Evolutionary conservation across 116 monocot species (phyloP), one percentile per base, ranked within the genome.

Genomic region (Posidonia oceanica): DNA sequence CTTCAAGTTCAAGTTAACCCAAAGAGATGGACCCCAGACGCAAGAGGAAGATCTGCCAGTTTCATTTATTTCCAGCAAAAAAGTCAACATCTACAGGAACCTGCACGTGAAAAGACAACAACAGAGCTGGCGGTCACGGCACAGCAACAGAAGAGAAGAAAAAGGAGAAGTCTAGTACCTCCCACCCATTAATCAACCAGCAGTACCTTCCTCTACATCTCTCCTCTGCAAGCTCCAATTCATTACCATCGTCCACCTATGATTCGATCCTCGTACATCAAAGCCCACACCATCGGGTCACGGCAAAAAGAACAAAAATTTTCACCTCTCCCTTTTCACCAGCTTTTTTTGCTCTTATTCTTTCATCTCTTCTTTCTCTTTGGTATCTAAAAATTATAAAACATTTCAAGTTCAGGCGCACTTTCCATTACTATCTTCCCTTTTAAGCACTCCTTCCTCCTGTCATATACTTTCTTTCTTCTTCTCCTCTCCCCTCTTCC

Each of bases 371-470:
- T n/a, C 14, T 68, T 53, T 7, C 53, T 68, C 2, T 59, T 11
- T 13, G 6, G 41, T 38, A 38, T 64, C 39, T 4, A 17, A 14
- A 21, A 22, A 3, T 21, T 60, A 60, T 22, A 60, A 10, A 60
- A 23, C 21, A 20, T 68, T 59, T n/a, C n/a, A 69, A 74, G 22
- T 68, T 66, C 72, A 80, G 48, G 65, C 82, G 80, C 76, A 82
- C 80, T 71, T 73, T 59, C 76, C 72, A 41, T 71, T 71, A 69
- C 48, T 79, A 81, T 52, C 85, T 83, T 85, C 81, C 83, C 85
- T 83, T 91, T 81, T 70, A 91, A 87, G 85, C 75, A 79, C 73
- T 80, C 88, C 29, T 72, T 88, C 70, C 82, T 75, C 78, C 59
- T 75, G 79, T 64, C 64, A 14, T 76, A 58, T 68, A 66, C 70